Evolutionary conservation across 2,329 filamentous ascomycete genomes (phyloP).

Genomic region (Gaeumannomyces sp.): DNA sequence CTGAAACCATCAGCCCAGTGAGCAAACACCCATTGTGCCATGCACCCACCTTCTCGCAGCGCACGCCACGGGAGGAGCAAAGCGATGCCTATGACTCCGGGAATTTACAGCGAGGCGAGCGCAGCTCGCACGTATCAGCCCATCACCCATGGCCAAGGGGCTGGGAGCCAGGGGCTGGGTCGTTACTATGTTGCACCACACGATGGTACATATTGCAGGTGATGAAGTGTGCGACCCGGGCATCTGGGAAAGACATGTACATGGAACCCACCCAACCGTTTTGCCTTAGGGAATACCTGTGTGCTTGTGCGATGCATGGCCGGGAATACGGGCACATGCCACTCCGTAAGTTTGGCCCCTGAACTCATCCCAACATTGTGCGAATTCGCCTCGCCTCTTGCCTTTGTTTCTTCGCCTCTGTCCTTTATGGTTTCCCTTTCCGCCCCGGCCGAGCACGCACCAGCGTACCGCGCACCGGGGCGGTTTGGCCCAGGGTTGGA

Average conservation of each 20-base stretch:
- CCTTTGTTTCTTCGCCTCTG: too few relatives aligned
- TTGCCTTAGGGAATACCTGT: not conserved
- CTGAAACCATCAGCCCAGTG: not conserved
- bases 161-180: not conserved
- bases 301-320: too few relatives aligned
- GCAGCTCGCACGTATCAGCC: not conserved
- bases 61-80: not conserved
- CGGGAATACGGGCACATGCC: too few relatives aligned
- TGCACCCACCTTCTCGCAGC: not conserved
- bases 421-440: not conserved
- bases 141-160: not conserved
- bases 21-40: not conserved
- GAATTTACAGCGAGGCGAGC: not conserved
- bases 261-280: not conserved
- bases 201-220: not conserved
- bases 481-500: not conserved
- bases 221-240: not conserved
- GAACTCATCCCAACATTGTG: too few relatives aligned
- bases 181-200: not conserved
- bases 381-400: too few relatives aligned
- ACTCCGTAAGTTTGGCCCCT: too few relatives aligned
- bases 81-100: not conserved
- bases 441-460: not conserved
- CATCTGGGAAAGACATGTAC: not conserved
- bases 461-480: not conserved